These are phyloP conservation scores for Emericellopsis cladophorae DNA, from an alignment of 2,329 filamentous ascomycete species.

Conservation along the genomic window DNA sequence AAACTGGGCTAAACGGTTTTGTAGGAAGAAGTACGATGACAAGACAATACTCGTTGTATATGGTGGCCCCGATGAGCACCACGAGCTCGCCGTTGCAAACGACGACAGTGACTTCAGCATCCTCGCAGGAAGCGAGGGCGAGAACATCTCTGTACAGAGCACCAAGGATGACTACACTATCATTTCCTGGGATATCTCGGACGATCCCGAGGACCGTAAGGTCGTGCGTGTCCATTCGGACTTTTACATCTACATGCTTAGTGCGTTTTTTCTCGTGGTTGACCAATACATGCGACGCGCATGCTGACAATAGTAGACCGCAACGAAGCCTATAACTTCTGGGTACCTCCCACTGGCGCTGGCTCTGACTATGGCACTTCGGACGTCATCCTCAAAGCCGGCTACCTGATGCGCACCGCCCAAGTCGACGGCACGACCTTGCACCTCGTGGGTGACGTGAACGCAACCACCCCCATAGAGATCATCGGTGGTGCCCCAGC, in stretches of 20 bases:
- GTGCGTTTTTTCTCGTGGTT: slow-evolving; percentile 17
- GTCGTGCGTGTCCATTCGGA: slow-evolving; percentile 34
- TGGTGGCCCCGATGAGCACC: slow-evolving; percentile 42
- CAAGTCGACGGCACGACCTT: slow-evolving; percentile 6
- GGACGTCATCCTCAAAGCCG: slow-evolving; percentile 10
- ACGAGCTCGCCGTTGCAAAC: slow-evolving; percentile 35
- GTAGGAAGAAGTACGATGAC: slow-evolving; percentile 39
- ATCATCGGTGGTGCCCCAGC: slow-evolving; percentile 9
- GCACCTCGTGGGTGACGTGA: slow-evolving; percentile 10
- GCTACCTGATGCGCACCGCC: slow-evolving; percentile 9
- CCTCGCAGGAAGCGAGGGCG: slow-evolving; percentile 8
- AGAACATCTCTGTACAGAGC: slow-evolving; percentile 3
- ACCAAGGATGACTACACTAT: slow-evolving; percentile 5
- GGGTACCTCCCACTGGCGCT: slow-evolving; percentile 7
- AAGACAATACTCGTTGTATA: slow-evolving; percentile 49
- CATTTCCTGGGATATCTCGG: slow-evolving; percentile 35
- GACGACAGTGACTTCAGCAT: slow-evolving; percentile 1
- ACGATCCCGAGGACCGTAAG: slow-evolving; percentile 24
- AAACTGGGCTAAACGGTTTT: neutral
- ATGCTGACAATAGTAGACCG: slow-evolving; percentile 5
- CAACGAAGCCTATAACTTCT: slow-evolving; percentile 12
- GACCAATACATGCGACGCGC: too few species aligned
- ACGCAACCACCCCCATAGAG: slow-evolving; percentile 8
- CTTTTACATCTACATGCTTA: slow-evolving; percentile 42
- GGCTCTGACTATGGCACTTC: slow-evolving; percentile 7